Evolutionary conservation across 257 asterid species (phyloP), one percentile per base, ranked within the genome.

Genomic region (Gentiana straminea): DNA sequence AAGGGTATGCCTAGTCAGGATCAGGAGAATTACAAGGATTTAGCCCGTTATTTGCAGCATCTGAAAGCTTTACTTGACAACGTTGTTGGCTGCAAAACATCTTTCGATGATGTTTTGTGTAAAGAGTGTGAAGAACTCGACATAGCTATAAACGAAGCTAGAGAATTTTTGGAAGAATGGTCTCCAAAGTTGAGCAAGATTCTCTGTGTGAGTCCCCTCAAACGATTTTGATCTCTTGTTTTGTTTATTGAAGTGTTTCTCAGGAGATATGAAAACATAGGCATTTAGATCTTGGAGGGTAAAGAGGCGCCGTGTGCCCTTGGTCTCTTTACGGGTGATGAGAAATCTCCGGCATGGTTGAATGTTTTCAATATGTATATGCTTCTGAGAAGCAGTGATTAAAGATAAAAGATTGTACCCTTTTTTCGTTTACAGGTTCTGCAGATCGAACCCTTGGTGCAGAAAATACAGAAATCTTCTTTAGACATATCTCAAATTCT

Each of bases 121-220:
- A 67, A 74, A 69, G 82, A 74, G 67, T 92, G 88, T 38, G 95
- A 83, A 77, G 91, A 79, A 69, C 63, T 92, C 69, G 97, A 92
- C 77, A 36, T 71, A 60, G 80, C 81, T 52, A 76, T 92, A 50
- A 86, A 85, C 56, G 97, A 83, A 71, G 86, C 94, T 68, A 72
- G 99, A 76, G 94, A 83, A 54, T 77, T 86, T 70, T 81, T 92
- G 13, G 95, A 88, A 79, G 81, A 77, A 76, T 88, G 95, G 95
- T 81, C 99, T 57, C 84, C 90, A 32, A 83, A 68, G 77, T 83
- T 47, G 86, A 88, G 99, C 94, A 92, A 77, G 83, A 81, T 84
- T 68, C 82, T 85, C 64, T 79, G 77, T 72, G 99, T 92, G 75
- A 81, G 91, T 68, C 62, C 50, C 69, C 68, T 65, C 57, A 51